These are phyloP conservation scores for Polyporus tsugae DNA, from an alignment of 1,284 basidiomycete species.

Conservation along the genomic window DNA sequence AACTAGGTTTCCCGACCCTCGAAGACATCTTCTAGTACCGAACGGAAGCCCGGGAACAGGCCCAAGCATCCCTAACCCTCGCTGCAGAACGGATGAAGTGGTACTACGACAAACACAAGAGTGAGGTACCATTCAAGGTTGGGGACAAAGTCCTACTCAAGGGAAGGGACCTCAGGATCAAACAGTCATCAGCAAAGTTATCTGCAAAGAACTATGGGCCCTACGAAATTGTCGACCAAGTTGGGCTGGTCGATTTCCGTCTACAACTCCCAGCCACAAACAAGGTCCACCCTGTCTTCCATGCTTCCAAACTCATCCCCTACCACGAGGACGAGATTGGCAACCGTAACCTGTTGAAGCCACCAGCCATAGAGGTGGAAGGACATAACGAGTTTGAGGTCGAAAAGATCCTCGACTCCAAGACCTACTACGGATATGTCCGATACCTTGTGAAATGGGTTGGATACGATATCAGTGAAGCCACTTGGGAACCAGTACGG, in stretches of 20 bases:
- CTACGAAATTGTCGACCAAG: not conserved
- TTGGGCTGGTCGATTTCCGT: not conserved
- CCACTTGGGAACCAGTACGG: not conserved
- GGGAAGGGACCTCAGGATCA: not conserved
- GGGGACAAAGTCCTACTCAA: conserved; percentile 3
- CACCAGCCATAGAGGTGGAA: not conserved
- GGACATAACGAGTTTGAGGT: conserved; percentile 1
- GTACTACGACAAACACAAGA: too few relatives aligned
- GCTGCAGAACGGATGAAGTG: too few relatives aligned
- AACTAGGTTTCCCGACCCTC: not conserved
- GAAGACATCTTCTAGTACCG: not conserved
- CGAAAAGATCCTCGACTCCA: not conserved
- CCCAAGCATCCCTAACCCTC: not conserved
- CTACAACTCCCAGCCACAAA: not conserved
- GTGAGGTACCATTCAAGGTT: too few relatives aligned
- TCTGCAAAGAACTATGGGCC: not conserved
- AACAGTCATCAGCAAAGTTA: not conserved
- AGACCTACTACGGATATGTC: not conserved
- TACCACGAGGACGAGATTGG: conserved; percentile 1
- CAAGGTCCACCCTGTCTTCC: not conserved
- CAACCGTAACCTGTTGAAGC: not conserved
- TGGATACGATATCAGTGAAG: not conserved
- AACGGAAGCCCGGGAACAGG: not conserved
- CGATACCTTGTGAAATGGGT: not conserved
- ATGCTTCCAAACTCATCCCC: not conserved